These are phyloP conservation scores for Solanum dulcamara DNA, from an alignment of 257 asterid species.

Conservation along the genomic window DNA sequence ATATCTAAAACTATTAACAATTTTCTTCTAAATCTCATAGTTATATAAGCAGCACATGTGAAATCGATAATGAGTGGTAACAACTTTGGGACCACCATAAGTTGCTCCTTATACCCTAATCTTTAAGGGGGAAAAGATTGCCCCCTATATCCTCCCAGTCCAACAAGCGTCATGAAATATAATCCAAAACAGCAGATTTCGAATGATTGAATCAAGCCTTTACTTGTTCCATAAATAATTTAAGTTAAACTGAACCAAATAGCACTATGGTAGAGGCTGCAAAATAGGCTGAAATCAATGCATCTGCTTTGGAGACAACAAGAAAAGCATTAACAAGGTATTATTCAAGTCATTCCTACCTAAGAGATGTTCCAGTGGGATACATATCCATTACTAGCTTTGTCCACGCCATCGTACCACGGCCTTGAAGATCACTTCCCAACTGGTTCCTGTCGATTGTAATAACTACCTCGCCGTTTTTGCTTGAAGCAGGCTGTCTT, in stretches of 20 bases:
- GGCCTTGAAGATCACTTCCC: constrained; percentile 39
- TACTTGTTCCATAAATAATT: background rate
- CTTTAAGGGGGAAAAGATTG: background rate
- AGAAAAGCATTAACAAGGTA: background rate
- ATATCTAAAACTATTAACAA: background rate
- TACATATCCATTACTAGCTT: constrained; percentile 84
- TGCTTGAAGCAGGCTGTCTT: constrained; percentile 98
- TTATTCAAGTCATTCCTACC: constrained; percentile 22
- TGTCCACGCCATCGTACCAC: constrained; percentile 71
- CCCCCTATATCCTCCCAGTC: background rate
- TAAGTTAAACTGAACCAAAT: background rate
- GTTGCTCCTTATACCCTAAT: background rate
- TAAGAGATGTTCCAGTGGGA: constrained; percentile 56
- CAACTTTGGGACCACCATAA: background rate
- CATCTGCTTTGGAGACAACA: background rate
- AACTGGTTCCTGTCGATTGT: constrained; percentile 33
- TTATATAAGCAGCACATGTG: background rate
- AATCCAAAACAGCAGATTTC: background rate
- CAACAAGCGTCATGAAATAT: background rate
- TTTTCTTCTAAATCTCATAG: background rate
- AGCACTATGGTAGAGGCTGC: background rate
- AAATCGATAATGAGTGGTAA: background rate
- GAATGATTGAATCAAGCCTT: background rate
- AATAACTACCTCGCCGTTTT: constrained; percentile 59
- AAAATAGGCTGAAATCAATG: background rate